These are phyloP conservation scores for Salix brachista DNA, from an alignment of 345 rosid genomes.

Conservation along the genomic window DNA sequence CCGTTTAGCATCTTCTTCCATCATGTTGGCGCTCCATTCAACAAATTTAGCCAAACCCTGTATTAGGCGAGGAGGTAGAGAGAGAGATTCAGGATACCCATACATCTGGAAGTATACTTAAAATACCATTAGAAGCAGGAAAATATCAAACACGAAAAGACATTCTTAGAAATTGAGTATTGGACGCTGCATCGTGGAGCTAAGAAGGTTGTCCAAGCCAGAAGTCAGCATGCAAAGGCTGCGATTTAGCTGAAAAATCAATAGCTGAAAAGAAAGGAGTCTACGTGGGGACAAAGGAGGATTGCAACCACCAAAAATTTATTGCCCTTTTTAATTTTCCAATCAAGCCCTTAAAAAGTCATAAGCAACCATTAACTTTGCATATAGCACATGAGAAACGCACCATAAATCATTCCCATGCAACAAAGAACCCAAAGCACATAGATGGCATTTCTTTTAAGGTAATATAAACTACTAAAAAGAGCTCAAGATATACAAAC, in stretches of 20 bases:
- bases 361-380: neutral
- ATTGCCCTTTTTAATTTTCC: neutral
- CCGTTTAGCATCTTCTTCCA: slow-evolving; percentile 90
- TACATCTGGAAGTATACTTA: neutral
- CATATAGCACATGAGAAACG: neutral
- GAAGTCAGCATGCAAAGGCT: neutral
- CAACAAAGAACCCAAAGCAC: neutral
- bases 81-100: neutral
- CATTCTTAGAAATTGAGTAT: neutral
- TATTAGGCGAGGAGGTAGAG: neutral
- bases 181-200: neutral
- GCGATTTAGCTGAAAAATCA: neutral
- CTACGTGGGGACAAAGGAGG: neutral
- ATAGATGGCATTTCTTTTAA: neutral
- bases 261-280: neutral
- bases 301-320: neutral
- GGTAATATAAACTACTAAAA: neutral
- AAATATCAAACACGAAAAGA: neutral
- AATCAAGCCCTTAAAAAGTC: neutral
- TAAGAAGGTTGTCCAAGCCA: neutral
- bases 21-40: slow-evolving; percentile 98
- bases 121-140: neutral
- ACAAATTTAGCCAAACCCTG: slow-evolving; percentile 95
- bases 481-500: neutral
- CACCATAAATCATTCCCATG: neutral